Evolutionary conservation across 257 asterid genomes (phyloP).

Genomic region (Lantana camara): DNA sequence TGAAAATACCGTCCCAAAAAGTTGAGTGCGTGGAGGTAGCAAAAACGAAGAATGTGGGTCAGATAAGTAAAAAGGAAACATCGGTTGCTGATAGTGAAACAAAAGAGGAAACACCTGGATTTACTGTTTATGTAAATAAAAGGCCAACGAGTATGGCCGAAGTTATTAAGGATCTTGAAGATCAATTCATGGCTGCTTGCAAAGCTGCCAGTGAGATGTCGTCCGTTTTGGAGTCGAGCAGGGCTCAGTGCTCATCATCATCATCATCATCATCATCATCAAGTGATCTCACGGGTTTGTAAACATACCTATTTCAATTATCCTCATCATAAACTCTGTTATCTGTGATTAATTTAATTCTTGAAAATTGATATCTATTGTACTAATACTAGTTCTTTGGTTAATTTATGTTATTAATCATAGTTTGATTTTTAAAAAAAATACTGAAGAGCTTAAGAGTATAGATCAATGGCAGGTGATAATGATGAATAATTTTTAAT

Average conservation of each 20-base stretch:
- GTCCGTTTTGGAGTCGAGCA: constrained; percentile 68
- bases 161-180: constrained; percentile 88
- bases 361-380: too few species aligned
- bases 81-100: constrained; percentile 54
- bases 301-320: neutral
- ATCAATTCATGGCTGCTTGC: constrained; percentile 73
- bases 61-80: constrained; percentile 58
- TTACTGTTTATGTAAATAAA: constrained; percentile 79
- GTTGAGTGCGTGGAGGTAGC: constrained; percentile 55
- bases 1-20: constrained; percentile 30
- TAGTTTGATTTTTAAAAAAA: too few species aligned
- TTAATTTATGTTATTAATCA: too few species aligned
- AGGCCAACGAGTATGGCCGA: constrained; percentile 92
- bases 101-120: constrained; percentile 84
- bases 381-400: too few species aligned
- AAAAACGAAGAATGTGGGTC: constrained; percentile 57
- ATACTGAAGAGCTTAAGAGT: too few species aligned
- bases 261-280: constrained; percentile 55
- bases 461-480: too few species aligned
- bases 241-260: constrained; percentile 67
- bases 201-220: constrained; percentile 76
- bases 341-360: neutral
- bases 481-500: neutral
- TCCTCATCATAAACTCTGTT: neutral
- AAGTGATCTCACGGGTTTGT: constrained; percentile 66